These are phyloP conservation scores for Mortierella sp. DNA, from an alignment of 371 early-diverging fungal genomes.

Conservation along the genomic window DNA sequence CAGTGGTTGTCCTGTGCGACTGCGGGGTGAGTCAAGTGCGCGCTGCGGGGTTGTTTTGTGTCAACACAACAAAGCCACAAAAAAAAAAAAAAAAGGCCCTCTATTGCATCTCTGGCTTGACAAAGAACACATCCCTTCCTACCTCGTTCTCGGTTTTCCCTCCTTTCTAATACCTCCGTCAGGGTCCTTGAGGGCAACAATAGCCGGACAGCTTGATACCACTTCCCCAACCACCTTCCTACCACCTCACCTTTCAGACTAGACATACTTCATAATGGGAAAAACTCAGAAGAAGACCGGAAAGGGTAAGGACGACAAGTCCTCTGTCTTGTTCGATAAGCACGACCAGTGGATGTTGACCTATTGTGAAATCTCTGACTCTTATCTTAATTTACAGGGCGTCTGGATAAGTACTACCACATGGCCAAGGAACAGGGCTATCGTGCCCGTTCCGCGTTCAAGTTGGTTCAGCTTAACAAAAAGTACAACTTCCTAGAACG, in stretches of 20 bases:
- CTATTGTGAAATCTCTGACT: too few relatives aligned
- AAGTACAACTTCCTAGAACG: slow-evolving; percentile 97
- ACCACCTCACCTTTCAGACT: not conserved
- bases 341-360: too few relatives aligned
- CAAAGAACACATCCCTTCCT: not conserved
- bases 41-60: not conserved
- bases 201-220: too few relatives aligned
- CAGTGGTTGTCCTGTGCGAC: too few relatives aligned
- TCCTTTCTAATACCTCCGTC: not conserved
- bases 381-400: slow-evolving; percentile 63
- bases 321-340: too few relatives aligned
- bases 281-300: slow-evolving; percentile 57
- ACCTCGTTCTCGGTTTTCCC: slow-evolving; percentile 2
- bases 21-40: too few relatives aligned
- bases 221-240: too few relatives aligned
- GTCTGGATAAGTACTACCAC: slow-evolving; percentile 99
- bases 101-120: too few relatives aligned
- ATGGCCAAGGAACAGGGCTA: slow-evolving; percentile 99
- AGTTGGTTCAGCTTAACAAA: slow-evolving; percentile 99
- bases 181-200: too few relatives aligned
- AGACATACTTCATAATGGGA: slow-evolving; percentile 43
- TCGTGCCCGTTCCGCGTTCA: slow-evolving; percentile 99
- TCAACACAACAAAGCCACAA: not conserved
- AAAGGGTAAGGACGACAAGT: slow-evolving; percentile 42
- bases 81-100: slow-evolving; percentile 11